Evolutionary conservation across 192 early-diverging fungal species (phyloP), one percentile per base, ranked within the genome.

Genomic region (Coemansia aciculifera): DNA sequence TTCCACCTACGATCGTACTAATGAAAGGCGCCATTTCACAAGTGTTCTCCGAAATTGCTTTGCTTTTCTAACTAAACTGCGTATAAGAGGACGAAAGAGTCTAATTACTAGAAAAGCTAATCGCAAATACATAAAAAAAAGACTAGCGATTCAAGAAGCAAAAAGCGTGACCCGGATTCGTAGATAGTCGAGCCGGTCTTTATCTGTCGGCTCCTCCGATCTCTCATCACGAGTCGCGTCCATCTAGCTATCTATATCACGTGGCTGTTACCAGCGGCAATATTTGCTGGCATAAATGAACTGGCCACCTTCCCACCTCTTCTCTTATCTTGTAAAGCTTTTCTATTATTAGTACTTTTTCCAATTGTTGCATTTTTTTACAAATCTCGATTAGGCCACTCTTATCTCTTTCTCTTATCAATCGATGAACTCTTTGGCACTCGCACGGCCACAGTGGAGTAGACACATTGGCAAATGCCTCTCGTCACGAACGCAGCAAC

Each of bases 1-100:
- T 59, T 11, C 65, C 67, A 48, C 80, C 80, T 19, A 83, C 72
- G 21, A 74, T 42, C 54, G 69, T 77, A 40, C 66, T 74, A 17
- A 74, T 11, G 34, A 77, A 71, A 6, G 69, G 75, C 37, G 73
- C 56, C 73, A 72, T 75, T 60, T 60, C n/a, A 24, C 3, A 24
- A 60, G 29, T 13, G 59, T n/a, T 8, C 21, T 60, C 21, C 11
- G 12, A 36, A 60, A 60, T 39, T 39, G 59, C 37, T 60, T 60
- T 60, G 21, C 59, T 60, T 60, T 60, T 27, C n/a, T 60, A 1
- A 60, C 32, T 23, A 39, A 17, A 7, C 37, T 39, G 59, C 59
- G 59, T 10, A 31, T 5, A 19, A 60, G 59, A 23, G 59, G 59
- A 24, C 32, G 37, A 19, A 60, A 8, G 3, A 60, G 37, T 39